These are phyloP conservation scores for Francoa sonchifolia DNA, from an alignment of 441 rosid genomes.

Conservation along the genomic window DNA sequence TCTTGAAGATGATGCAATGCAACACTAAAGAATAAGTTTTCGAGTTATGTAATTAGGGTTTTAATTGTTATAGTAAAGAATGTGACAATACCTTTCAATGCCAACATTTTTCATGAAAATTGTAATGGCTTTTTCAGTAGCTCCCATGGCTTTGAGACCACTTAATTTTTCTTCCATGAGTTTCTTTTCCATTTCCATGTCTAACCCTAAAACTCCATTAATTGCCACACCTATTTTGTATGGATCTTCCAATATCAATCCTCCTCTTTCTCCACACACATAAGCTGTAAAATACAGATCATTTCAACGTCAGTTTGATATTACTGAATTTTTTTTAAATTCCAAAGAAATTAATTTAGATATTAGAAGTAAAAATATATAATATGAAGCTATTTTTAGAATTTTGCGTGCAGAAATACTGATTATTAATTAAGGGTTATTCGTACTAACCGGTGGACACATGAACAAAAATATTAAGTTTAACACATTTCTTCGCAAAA, in stretches of 20 bases:
- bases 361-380: too few relatives aligned
- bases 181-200: slow-evolving; percentile 41
- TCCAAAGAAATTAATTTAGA: too few relatives aligned
- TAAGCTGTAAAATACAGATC: slow-evolving; percentile 60
- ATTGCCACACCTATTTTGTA: slow-evolving; percentile 50
- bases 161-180: slow-evolving; percentile 36
- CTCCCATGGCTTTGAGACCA: slow-evolving; percentile 39
- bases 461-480: slow-evolving; percentile 42
- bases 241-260: slow-evolving; percentile 45
- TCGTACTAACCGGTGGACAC: slow-evolving; percentile 66
- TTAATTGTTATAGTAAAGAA: not conserved
- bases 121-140: slow-evolving; percentile 26
- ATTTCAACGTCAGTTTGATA: too few relatives aligned
- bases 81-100: slow-evolving; percentile 35
- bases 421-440: not conserved
- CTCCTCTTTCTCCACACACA: slow-evolving; percentile 58
- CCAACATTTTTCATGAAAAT: slow-evolving; percentile 55
- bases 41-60: too few relatives aligned
- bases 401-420: not conserved
- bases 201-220: slow-evolving; percentile 38
- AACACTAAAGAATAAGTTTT: too few relatives aligned
- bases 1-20: too few relatives aligned
- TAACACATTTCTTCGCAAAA: slow-evolving; percentile 59
- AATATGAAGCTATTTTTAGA: too few relatives aligned
- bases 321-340: too few relatives aligned